Conservation (phyloP, 306 rosid species). For the Sesbania bispinosa region DNA sequence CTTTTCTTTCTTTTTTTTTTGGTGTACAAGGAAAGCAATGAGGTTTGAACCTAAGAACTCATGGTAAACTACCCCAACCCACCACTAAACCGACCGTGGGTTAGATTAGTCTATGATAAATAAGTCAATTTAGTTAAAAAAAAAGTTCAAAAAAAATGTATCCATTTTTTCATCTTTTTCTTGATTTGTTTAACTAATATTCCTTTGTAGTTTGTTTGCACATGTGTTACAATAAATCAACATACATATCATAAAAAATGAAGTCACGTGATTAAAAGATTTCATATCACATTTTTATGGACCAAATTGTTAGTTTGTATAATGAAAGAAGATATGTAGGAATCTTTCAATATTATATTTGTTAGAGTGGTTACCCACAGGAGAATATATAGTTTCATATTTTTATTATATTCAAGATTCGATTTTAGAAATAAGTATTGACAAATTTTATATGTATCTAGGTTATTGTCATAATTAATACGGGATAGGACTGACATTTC, state of each 20-base stretch:
- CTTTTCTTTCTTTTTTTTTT: no score
- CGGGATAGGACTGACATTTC: not conserved
- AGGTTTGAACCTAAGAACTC: no score
- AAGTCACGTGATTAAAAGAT: conserved; percentile 14
- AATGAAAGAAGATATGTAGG: conserved; percentile 1
- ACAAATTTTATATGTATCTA: not conserved
- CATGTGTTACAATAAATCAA: not conserved
- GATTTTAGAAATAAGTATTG: not conserved
- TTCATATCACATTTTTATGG: not conserved
- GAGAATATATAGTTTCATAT: not conserved
- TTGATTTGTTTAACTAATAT: not conserved
- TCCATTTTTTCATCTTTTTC: not conserved
- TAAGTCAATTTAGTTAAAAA: no score
- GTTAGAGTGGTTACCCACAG: not conserved
- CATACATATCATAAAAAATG: not conserved
- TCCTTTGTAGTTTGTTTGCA: not conserved
- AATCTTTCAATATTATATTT: conserved; percentile 28
- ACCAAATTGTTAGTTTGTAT: not conserved
- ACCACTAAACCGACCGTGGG: no score
- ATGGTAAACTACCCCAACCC: no score
- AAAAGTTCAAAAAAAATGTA: no score
- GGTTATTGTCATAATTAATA: not conserved
- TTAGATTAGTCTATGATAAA: no score
- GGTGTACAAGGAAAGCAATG: no score
- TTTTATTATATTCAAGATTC: not conserved